Conservation (phyloP, 306 rosid genomes). For the Chamaecrista fasciculata region DNA sequence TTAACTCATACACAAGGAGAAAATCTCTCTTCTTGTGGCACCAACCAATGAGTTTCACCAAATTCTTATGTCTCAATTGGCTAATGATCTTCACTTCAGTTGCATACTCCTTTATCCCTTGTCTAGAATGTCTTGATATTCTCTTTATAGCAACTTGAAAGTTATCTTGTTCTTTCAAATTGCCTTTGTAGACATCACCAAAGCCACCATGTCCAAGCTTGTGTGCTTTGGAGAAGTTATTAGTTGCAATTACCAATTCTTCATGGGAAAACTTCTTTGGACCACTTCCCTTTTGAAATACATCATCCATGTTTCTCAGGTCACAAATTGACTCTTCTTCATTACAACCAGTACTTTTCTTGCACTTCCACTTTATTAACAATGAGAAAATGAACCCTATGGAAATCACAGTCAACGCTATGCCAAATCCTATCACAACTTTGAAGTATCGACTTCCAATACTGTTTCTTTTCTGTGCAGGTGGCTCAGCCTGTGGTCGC, state of each 20-base stretch:
- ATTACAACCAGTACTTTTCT: background rate
- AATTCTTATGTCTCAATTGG: slow-evolving; percentile 17
- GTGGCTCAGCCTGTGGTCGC: too few species aligned
- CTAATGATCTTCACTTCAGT: slow-evolving; percentile 25
- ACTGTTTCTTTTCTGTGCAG: too few species aligned
- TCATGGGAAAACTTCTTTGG: slow-evolving; percentile 31
- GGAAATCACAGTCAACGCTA: background rate
- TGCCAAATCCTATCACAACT: background rate
- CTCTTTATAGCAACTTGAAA: slow-evolving; percentile 44
- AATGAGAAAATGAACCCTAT: background rate
- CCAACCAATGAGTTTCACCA: slow-evolving; percentile 35
- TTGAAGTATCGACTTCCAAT: too few species aligned
- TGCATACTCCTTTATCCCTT: slow-evolving; percentile 18
- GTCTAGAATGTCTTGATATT: slow-evolving; percentile 14
- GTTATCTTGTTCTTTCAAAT: slow-evolving; percentile 18
- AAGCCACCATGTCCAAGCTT: slow-evolving; percentile 54
- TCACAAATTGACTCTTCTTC: background rate
- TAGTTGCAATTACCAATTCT: slow-evolving; percentile 32
- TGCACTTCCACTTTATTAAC: background rate
- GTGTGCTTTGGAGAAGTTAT: slow-evolving; percentile 29
- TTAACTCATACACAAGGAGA: too few species aligned
- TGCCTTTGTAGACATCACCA: slow-evolving; percentile 48
- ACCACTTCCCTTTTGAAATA: slow-evolving; percentile 22
- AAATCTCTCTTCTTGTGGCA: slow-evolving; percentile 18
- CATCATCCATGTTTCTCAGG: slow-evolving; percentile 6